Evolutionary conservation across 2,329 filamentous ascomycete species (phyloP).

Genomic region (Ophiostoma piceae): DNA sequence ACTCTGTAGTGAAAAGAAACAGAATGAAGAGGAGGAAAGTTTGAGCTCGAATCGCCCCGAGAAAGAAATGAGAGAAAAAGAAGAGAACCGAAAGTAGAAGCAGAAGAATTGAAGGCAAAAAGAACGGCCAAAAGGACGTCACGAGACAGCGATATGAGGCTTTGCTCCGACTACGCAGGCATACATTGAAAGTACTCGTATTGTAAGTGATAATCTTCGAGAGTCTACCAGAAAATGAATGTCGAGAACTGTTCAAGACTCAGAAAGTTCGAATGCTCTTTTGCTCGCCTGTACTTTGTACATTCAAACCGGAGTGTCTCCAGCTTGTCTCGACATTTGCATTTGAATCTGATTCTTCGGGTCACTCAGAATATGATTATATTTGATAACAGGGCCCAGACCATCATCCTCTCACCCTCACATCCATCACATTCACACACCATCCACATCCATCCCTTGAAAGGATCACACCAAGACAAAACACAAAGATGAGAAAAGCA

Average conservation of each 20-base stretch:
- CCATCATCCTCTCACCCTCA: not conserved
- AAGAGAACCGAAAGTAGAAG: not conserved
- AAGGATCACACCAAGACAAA: slow-evolving; percentile 2
- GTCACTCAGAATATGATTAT: too few species aligned
- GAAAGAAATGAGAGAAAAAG: not conserved
- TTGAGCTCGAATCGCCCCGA: too few species aligned
- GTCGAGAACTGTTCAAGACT: too few species aligned
- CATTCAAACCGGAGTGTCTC: too few species aligned
- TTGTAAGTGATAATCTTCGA: too few species aligned
- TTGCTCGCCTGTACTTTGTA: too few species aligned
- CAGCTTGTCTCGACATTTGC: too few species aligned
- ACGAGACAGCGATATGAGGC: not conserved
- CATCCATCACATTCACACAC: not conserved
- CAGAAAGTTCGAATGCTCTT: too few species aligned
- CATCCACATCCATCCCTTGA: not conserved
- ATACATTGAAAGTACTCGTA: not conserved
- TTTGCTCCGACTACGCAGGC: not conserved
- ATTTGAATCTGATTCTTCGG: too few species aligned
- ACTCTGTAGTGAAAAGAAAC: too few species aligned
- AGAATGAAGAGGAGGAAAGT: too few species aligned
- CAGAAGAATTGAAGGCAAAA: not conserved
- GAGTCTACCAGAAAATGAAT: too few species aligned
- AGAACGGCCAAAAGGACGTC: not conserved
- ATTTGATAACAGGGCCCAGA: not conserved
- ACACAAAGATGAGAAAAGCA: not conserved